phyloP scores from a whole-genome alignment of 1,284 basidiomycete genomes.

The Leccinum subrobustum region DNA sequence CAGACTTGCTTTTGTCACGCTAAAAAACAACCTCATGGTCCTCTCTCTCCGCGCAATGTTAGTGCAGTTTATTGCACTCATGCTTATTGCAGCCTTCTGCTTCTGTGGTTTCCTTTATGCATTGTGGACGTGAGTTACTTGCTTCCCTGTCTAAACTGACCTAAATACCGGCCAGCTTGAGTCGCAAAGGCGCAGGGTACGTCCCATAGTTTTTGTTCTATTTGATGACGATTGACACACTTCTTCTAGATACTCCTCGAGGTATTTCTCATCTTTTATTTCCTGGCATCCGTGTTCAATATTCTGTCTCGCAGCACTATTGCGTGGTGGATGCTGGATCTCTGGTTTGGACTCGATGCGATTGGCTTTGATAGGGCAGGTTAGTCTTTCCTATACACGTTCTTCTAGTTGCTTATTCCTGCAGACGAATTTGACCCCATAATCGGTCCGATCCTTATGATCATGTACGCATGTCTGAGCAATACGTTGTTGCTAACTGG shows the following conservation, averaged over 20 bases:
- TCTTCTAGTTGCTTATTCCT: slow-evolving; percentile 9
- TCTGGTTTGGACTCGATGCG: slow-evolving; percentile 90
- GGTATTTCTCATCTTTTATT: slow-evolving; percentile 35
- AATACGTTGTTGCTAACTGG: slow-evolving; percentile 85
- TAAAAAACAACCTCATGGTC: slow-evolving; percentile 85
- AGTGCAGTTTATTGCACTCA: slow-evolving; percentile 72
- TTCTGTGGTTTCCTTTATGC: slow-evolving; percentile 91
- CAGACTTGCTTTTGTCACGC: slow-evolving; percentile 83
- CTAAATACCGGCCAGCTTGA: slow-evolving; percentile 43
- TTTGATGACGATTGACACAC: not conserved
- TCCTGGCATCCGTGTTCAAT: not conserved
- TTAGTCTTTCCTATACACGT: slow-evolving; percentile 38
- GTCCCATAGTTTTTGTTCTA: slow-evolving; percentile 3
- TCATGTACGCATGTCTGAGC: slow-evolving; percentile 82
- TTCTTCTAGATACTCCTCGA: slow-evolving; percentile 31
- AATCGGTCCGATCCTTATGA: slow-evolving; percentile 87
- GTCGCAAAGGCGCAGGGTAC: slow-evolving; percentile 48
- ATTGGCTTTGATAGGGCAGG: slow-evolving; percentile 78
- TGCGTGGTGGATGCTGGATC: slow-evolving; percentile 87
- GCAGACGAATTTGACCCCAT: slow-evolving; percentile 74
- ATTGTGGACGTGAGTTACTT: slow-evolving; percentile 75
- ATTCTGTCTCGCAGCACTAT: slow-evolving; percentile 51
- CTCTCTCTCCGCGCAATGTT: slow-evolving; percentile 80
- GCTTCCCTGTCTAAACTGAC: not conserved
- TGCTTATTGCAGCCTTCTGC: slow-evolving; percentile 88